A percentile compares a stretch with the other conserved stretches of the same genome.
phyloP scores from a whole-genome alignment of 768 basidiomycete genomes.

The Lyophyllum atratum region DNA sequence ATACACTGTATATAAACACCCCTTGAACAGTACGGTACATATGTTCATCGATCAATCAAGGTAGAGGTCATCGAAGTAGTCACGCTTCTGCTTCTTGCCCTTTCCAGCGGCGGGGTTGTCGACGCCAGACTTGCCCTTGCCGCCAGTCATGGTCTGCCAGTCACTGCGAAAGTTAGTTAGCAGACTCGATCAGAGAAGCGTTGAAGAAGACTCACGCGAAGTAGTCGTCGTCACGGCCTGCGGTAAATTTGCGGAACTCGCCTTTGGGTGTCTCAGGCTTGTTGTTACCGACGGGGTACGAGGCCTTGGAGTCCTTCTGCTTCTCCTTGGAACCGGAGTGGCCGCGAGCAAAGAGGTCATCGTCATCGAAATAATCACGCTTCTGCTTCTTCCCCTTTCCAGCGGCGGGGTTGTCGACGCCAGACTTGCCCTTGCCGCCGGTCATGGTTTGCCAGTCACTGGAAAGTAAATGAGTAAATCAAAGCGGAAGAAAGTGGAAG shows the following conservation, averaged over 20 bases:
- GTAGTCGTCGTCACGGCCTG: slow-evolving; percentile 1
- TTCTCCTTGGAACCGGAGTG: background rate
- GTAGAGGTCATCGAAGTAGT: background rate
- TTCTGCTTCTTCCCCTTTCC: background rate
- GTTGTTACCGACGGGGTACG: slow-evolving; percentile 2
- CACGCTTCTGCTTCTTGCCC: background rate
- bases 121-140: background rate
- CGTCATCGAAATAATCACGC: background rate
- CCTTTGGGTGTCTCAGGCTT: background rate
- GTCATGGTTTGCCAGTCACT: slow-evolving; percentile 2
- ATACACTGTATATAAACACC: no score
- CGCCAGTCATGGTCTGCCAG: slow-evolving; percentile 6
- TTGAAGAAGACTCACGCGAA: background rate
- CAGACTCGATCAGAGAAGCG: background rate
- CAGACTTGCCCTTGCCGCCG: background rate
- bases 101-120: slow-evolving; percentile 5
- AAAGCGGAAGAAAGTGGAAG: background rate
- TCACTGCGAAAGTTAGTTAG: background rate
- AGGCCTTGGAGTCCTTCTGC: background rate
- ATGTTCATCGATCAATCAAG: no score
- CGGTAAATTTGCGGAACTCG: background rate
- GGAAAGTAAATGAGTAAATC: background rate
- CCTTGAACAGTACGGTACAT: no score
- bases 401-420: slow-evolving; percentile 2
- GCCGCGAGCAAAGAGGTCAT: background rate